These are phyloP conservation scores for Carallia brachiata DNA, from an alignment of 345 rosid species.

Conservation along the genomic window DNA sequence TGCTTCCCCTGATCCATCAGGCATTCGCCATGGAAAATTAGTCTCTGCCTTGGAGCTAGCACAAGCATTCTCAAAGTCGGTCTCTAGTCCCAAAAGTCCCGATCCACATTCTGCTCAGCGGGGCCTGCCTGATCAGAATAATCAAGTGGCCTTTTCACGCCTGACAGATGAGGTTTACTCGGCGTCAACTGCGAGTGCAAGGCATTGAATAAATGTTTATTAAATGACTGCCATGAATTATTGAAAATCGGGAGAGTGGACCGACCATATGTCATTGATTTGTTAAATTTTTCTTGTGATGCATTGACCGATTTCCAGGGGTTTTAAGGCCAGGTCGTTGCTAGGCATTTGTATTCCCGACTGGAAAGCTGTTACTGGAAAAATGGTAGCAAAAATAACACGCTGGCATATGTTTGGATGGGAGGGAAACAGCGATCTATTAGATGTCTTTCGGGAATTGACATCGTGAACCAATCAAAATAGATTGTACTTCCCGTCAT, in stretches of 20 bases:
- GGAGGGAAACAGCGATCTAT: too few relatives aligned
- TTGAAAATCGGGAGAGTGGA: neutral
- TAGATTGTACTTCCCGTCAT: too few relatives aligned
- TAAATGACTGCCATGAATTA: neutral
- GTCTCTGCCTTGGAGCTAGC: conserved; percentile 28
- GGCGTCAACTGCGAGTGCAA: neutral
- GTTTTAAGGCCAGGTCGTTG: neutral
- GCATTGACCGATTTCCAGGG: neutral
- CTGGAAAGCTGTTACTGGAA: neutral
- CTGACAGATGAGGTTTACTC: conserved; percentile 17
- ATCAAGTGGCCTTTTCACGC: conserved; percentile 26
- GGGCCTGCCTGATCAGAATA: conserved; percentile 7
- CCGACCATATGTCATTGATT: neutral
- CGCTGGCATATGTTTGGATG: too few relatives aligned
- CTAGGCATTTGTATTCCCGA: neutral
- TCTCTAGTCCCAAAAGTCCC: conserved; percentile 16
- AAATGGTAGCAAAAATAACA: too few relatives aligned
- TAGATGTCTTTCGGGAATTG: too few relatives aligned
- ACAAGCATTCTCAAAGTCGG: conserved; percentile 27
- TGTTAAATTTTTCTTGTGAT: neutral
- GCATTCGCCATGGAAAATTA: conserved; percentile 17
- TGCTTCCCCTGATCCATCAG: conserved; percentile 2
- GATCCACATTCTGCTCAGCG: conserved; percentile 7
- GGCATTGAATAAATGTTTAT: conserved; percentile 20
- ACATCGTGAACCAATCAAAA: too few relatives aligned